These are phyloP conservation scores for Diaporthe sp. DNA, from an alignment of 2,329 filamentous ascomycete species.

Conservation along the genomic window DNA sequence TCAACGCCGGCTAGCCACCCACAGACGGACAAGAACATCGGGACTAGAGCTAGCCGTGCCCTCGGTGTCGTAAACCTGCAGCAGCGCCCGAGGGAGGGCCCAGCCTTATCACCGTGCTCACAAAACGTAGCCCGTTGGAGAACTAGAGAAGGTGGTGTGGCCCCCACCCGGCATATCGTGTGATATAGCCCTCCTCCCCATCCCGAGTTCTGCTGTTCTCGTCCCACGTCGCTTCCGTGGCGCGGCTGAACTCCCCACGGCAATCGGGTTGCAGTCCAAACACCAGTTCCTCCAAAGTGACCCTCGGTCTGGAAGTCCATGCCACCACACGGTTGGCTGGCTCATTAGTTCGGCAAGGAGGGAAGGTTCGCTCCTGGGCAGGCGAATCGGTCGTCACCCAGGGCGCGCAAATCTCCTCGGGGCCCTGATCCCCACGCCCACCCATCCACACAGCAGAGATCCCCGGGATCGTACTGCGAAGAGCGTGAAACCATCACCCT, in stretches of 20 bases:
- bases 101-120: slow-evolving; percentile 5
- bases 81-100: not conserved
- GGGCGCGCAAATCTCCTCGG: not conserved
- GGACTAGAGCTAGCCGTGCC: slow-evolving; percentile 19
- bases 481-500: not conserved
- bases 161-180: slow-evolving; percentile 15
- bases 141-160: not conserved
- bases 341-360: not conserved
- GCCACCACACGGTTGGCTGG: not conserved
- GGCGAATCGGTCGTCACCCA: slow-evolving; percentile 8
- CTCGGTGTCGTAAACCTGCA: slow-evolving; percentile 27
- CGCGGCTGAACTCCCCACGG: not conserved
- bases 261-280: slow-evolving; percentile 4
- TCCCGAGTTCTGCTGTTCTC: not conserved
- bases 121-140: slow-evolving; percentile 26
- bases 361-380: not conserved
- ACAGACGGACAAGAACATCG: slow-evolving; percentile 10
- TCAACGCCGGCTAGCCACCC: not conserved
- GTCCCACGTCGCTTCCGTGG: not conserved
- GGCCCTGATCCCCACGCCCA: not conserved
- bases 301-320: no score
- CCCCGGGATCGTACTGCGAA: not conserved
- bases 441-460: not conserved
- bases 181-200: not conserved
- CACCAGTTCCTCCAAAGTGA: slow-evolving; percentile 22